Evolutionary conservation across 2,329 filamentous ascomycete species (phyloP).

Genomic region (Trichoderma sp.): DNA sequence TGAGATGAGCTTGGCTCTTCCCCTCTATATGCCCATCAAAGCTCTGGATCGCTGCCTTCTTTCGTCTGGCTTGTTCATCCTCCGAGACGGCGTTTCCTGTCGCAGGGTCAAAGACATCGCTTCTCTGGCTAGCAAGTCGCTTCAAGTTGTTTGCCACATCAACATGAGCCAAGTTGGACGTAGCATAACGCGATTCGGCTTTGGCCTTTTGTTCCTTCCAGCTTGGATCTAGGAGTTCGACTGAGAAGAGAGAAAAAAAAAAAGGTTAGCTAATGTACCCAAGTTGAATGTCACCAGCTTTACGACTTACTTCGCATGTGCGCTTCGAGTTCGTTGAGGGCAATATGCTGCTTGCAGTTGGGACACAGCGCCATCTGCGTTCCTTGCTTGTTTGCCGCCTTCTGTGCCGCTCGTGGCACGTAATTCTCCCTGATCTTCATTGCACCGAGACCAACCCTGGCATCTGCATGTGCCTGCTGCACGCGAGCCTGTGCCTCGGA

Average conservation of each 20-base stretch:
- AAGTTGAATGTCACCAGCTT: not conserved
- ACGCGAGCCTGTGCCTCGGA: conserved; percentile 59
- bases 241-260: conserved; percentile 39
- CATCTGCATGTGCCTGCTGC: conserved; percentile 75
- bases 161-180: conserved; percentile 78
- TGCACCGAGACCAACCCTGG: conserved; percentile 61
- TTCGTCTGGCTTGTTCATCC: conserved; percentile 71
- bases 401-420: conserved; percentile 75
- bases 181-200: conserved; percentile 76
- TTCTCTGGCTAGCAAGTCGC: conserved; percentile 83
- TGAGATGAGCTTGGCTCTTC: conserved; percentile 52
- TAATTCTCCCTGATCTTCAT: conserved; percentile 96
- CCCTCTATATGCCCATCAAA: conserved; percentile 65
- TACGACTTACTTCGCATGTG: conserved; percentile 77
- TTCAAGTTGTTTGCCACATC: conserved; percentile 95
- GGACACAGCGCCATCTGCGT: conserved; percentile 75
- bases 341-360: conserved; percentile 89
- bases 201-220: conserved; percentile 97
- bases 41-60: conserved; percentile 64
- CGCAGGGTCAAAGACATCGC: conserved; percentile 77
- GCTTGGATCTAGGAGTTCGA: conserved; percentile 86
- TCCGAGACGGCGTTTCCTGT: conserved; percentile 66
- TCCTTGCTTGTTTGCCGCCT: conserved; percentile 62
- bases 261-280: not conserved
- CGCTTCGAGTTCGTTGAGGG: conserved; percentile 80